Evolutionary conservation across 208 protist genomes (phyloP), one percentile per base, ranked within the genome.

Genomic region (Strigomonas galati): DNA sequence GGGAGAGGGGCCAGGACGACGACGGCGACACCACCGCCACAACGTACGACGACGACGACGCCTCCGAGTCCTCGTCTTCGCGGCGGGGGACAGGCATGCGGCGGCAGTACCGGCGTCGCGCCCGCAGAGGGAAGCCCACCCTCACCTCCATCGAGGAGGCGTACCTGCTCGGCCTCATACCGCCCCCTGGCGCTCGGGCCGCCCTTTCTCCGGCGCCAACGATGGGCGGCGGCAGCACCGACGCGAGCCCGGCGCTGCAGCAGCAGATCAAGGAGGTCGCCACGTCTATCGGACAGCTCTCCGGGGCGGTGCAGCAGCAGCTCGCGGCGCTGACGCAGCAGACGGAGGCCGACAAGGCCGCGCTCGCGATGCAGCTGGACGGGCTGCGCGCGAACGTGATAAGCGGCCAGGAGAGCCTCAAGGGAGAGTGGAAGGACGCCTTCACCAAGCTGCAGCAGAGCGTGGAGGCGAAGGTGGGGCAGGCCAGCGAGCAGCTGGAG

Each of bases 291-390:
- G 67, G 65, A n/a, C 30, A 58, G 21, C 64, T 72, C 51, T 52
- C 60, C 4, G 65, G 65, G 21, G 62, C 56, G 35, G 31, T 72
- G 53, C 60, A 62, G 27, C 64, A 65, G 35, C 65, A 77, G 61
- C n/a, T 72, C 14, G 56, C 28, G 27, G 35, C 65, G 26, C 57
- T 68, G 23, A 28, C 24, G 27, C 51, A 58, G 46, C 21, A 35
- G 31, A 59, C 48, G 14, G 48, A 68, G 40, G 26, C 28, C 31
- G 32, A 56, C 30, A 21, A n/a, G 53, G 23, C 28, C 5, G 19
- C 32, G 10, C 19, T 19, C 21, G 26, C 19, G 6, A 54, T 40
- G 31, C 23, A 59, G 55, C 27, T 56, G n/a, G 46, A 70, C 30
- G 65, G 62, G 43, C 56, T 53, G 21, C 55, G 28, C 56, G 51